Evolutionary conservation across 805 yeast genomes (phyloP).

Genomic region (Candida koratica): DNA sequence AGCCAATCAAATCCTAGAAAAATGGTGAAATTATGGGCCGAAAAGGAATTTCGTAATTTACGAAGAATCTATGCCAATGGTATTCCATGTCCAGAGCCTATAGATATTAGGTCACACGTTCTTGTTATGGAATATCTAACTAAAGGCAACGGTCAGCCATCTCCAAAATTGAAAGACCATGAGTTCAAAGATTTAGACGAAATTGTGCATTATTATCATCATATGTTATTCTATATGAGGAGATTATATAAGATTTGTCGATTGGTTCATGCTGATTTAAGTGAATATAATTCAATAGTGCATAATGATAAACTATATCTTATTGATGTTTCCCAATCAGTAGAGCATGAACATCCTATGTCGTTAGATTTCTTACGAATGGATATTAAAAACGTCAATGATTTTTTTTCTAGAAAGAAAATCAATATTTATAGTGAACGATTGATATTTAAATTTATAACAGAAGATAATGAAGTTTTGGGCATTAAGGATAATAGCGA

Average conservation of each 20-base stretch:
- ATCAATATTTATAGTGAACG: conserved; percentile 81
- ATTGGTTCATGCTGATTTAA: conserved; percentile 92
- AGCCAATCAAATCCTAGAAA: conserved; percentile 89
- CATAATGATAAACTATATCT: conserved; percentile 76
- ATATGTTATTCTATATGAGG: conserved; percentile 80
- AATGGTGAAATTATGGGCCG: conserved; percentile 98
- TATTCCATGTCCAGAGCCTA: conserved; percentile 91
- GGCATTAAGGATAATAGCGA: conserved; percentile 39
- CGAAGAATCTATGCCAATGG: conserved; percentile 76
- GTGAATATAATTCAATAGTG: conserved; percentile 89
- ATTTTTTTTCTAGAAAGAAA: conserved; percentile 69
- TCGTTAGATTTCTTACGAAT: conserved; percentile 89
- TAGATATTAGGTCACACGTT: conserved; percentile 84
- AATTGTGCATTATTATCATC: conserved; percentile 63
- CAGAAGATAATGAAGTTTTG: conserved; percentile 41
- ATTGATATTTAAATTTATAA: conserved; percentile 72
- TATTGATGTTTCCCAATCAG: conserved; percentile 95
- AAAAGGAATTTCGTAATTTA: conserved; percentile 90
- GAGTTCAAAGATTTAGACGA: conserved; percentile 66
- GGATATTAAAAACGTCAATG: conserved; percentile 96
- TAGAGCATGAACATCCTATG: conserved; percentile 97
- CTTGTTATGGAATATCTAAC: conserved; percentile 89
- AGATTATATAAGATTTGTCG: conserved; percentile 83
- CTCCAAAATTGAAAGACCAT: conserved; percentile 86
- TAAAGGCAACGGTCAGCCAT: conserved; percentile 79